These are phyloP conservation scores for Cordyceps javanica DNA, from an alignment of 2,329 filamentous ascomycete genomes.

Conservation along the genomic window DNA sequence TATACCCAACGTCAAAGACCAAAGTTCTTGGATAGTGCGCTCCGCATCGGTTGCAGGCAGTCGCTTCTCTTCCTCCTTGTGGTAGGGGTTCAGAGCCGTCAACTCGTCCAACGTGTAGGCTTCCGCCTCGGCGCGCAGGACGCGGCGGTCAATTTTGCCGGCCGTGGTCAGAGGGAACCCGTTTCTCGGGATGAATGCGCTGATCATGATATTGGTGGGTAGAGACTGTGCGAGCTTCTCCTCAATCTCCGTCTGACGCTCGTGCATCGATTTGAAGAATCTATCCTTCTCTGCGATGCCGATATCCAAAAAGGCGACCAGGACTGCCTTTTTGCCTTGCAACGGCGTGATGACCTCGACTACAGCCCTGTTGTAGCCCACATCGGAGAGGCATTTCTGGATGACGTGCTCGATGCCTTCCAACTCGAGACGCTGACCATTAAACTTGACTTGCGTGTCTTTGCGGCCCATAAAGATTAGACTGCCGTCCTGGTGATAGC, in stretches of 20 bases:
- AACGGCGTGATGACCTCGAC: background rate
- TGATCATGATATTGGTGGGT: constrained; percentile 1
- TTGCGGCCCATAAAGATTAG: constrained; percentile 41
- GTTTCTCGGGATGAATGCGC: background rate
- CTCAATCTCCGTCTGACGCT: background rate
- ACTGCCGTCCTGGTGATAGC: constrained; percentile 27
- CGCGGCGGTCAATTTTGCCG: background rate
- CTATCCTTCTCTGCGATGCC: background rate
- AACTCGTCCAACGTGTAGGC: background rate
- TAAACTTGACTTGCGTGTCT: constrained; percentile 50
- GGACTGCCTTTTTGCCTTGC: background rate
- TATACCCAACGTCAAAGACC: background rate
- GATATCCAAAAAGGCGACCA: background rate
- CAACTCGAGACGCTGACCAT: constrained; percentile 48
- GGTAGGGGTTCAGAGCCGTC: background rate
- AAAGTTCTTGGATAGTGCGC: background rate
- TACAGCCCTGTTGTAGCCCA: background rate
- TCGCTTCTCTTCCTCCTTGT: background rate
- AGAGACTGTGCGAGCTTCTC: background rate
- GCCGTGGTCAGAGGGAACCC: background rate
- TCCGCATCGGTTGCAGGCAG: constrained; percentile 2
- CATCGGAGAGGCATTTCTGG: background rate
- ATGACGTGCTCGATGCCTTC: constrained; percentile 17
- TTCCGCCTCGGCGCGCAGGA: background rate
- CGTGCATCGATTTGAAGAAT: background rate